Conservation (phyloP, 108 stramenopile genomes). For the Cyclotella choctawhatcheeana region DNA sequence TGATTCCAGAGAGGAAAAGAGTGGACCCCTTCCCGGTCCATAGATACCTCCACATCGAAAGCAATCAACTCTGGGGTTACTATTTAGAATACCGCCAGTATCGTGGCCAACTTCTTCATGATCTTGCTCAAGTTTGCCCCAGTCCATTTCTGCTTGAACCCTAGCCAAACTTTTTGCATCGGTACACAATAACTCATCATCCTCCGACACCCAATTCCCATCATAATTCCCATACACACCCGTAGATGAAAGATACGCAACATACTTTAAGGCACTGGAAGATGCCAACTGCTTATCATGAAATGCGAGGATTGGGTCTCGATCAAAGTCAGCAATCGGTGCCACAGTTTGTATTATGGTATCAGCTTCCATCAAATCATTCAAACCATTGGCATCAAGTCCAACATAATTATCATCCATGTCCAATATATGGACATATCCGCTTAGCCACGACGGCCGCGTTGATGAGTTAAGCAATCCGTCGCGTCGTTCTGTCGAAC, state of each 20-base stretch:
- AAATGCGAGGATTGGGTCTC: neutral
- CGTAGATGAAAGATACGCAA: neutral
- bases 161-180: neutral
- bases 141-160: neutral
- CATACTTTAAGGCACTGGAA: neutral
- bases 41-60: neutral
- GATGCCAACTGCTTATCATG: neutral
- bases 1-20: neutral
- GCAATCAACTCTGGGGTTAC: neutral
- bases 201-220: neutral
- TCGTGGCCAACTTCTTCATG: neutral
- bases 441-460: neutral
- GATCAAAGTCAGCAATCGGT: neutral
- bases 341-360: neutral
- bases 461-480: neutral
- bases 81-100: neutral
- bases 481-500: neutral
- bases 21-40: neutral
- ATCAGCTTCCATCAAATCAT: neutral
- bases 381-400: neutral
- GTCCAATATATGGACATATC: neutral
- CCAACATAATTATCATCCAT: neutral
- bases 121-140: neutral
- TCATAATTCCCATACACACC: neutral
- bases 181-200: neutral